Evolutionary conservation across 768 basidiomycete species (phyloP).

Genomic region (Trametes gibbosa): DNA sequence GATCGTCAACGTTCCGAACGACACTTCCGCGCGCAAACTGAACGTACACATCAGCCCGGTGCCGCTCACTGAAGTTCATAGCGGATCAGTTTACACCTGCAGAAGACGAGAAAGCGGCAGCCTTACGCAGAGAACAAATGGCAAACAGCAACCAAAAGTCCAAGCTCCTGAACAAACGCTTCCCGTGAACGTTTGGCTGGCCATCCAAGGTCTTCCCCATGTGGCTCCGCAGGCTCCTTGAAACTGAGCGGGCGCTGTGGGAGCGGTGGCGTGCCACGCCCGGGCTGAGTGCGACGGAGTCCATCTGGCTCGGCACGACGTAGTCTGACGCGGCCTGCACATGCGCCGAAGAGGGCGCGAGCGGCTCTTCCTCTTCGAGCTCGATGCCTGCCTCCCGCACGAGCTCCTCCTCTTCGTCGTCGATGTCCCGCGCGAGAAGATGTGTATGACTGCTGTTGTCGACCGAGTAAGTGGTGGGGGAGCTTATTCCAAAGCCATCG

Average conservation of each 20-base stretch:
- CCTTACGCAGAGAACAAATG: conserved; percentile 57
- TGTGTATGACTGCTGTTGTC: conserved; percentile 29
- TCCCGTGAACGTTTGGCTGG: conserved; percentile 53
- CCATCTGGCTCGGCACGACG: conserved; percentile 21
- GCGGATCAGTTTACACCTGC: neutral
- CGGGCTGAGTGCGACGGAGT: conserved; percentile 27
- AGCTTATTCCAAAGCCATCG: conserved; percentile 14
- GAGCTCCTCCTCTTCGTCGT: conserved; percentile 23
- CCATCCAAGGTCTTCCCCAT: conserved; percentile 24
- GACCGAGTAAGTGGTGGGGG: conserved; percentile 24
- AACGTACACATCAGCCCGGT: conserved; percentile 73
- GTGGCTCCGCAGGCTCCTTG: conserved; percentile 10
- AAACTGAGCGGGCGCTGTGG: conserved; percentile 15
- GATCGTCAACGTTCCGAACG: neutral
- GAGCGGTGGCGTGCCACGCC: conserved; percentile 19
- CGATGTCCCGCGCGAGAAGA: conserved; percentile 20
- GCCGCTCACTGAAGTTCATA: conserved; percentile 51
- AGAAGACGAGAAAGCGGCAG: neutral
- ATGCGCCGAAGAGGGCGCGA: conserved; percentile 8
- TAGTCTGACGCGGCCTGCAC: conserved; percentile 21
- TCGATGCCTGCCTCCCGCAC: conserved; percentile 16
- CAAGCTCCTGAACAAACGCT: conserved; percentile 42
- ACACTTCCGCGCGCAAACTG: neutral
- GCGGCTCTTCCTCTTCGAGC: conserved; percentile 24
- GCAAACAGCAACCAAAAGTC: conserved; percentile 67